These are phyloP conservation scores for Alloteropsis semialata DNA, from an alignment of 176 grass and related monocot species.

Conservation along the genomic window DNA sequence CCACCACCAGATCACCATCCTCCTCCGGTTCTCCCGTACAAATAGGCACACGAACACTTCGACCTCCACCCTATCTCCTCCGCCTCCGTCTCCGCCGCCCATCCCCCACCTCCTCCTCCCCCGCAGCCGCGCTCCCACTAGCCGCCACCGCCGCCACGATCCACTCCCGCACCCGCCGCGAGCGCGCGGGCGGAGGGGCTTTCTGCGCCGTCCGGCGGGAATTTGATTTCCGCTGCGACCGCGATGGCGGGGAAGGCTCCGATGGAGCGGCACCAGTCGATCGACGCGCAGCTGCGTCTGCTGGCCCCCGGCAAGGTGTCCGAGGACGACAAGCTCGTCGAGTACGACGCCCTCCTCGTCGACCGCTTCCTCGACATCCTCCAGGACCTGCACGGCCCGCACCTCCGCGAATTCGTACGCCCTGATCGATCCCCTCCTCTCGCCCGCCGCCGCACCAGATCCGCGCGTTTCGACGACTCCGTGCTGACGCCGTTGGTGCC, in stretches of 20 bases:
- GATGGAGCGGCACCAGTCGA: constrained; percentile 80
- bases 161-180: background rate
- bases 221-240: background rate
- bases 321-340: constrained; percentile 88
- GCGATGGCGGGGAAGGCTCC: constrained; percentile 21
- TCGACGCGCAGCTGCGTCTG: constrained; percentile 84
- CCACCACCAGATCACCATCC: background rate
- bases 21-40: constrained; percentile 9
- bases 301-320: constrained; percentile 81
- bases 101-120: background rate
- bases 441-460: background rate
- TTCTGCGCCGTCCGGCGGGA: background rate
- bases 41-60: constrained; percentile 3
- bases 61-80: background rate
- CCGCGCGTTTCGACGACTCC: background rate
- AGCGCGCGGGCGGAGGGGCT: background rate
- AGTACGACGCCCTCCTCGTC: constrained; percentile 87
- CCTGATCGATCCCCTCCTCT: background rate
- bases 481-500: background rate
- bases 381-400: constrained; percentile 67
- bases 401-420: constrained; percentile 74
- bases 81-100: background rate
- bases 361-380: constrained; percentile 92
- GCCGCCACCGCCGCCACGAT: background rate
- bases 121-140: background rate